Base-by-base conservation (phyloP, 257 asterid species). In the Solanum bulbocastanum region DNA sequence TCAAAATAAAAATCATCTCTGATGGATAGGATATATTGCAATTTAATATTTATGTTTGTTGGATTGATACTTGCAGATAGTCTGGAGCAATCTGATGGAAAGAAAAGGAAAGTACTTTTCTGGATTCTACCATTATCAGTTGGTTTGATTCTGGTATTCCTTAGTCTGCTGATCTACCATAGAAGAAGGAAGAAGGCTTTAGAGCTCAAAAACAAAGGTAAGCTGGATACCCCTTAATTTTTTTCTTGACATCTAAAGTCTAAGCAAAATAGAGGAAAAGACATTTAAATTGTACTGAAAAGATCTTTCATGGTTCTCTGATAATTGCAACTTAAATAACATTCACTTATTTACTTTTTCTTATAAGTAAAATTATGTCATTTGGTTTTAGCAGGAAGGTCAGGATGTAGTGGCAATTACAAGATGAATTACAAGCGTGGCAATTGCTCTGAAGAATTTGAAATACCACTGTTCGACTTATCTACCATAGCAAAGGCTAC, bases 391-490 rank as follows among this genome's bases (percentile, higher is more conserved):
- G 58, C 58, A 39, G 83, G 52, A 74, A 74, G 49, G 27, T 36
- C 35, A 13, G 58, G 83, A 39, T 40, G 23, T 1, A 23, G 23
- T 76, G 83, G 83, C 62, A 49, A 65, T 62, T 85, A 46, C 56
- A 46, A 46, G 56, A 46, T 46, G 56, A 46, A 46, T 46, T 46
- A 46, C 56, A 46, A 46, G 20, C 18, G 7, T 46, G 20, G 56
- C 18, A 46, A 46, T 14, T 46, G 32, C 5, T 9, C 83, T 35
- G 89, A 89, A 75, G 92, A 90, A 69, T 25, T 89, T 14, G 94
- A 93, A 33, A 88, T 91, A 44, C 94, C 95, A 13, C 40, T 83
- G 60, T 86, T 92, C 83, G 92, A 87, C 44, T 87, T 93, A 60
- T 25, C 87, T 27, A 85, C 88, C 8, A 46, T 92, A n/a, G n/a